These are phyloP conservation scores for Gautieria morchelliformis DNA, from an alignment of 768 basidiomycete genomes.

Conservation along the genomic window DNA sequence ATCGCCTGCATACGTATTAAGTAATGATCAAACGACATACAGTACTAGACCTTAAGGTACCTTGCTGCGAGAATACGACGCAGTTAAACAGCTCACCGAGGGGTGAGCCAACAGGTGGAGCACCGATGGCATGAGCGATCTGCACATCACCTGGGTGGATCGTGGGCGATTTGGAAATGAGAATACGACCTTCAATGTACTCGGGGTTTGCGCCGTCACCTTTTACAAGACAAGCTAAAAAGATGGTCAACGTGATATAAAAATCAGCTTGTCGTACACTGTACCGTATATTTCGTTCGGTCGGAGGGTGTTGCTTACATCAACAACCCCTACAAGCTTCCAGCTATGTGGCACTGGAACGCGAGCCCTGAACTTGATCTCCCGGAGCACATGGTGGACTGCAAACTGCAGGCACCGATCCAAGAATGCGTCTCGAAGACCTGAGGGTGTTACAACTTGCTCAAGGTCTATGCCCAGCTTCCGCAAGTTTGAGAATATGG, in stretches of 20 bases:
- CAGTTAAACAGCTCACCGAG: constrained; percentile 38
- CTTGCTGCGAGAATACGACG: constrained; percentile 40
- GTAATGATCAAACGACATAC: background rate
- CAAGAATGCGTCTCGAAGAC: constrained; percentile 38
- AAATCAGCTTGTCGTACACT: constrained; percentile 24
- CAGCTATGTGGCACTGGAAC: constrained; percentile 56
- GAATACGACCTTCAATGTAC: constrained; percentile 44
- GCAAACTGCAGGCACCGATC: constrained; percentile 42
- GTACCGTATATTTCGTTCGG: constrained; percentile 51
- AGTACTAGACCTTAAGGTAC: constrained; percentile 18
- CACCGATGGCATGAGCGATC: constrained; percentile 49
- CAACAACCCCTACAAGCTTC: constrained; percentile 67
- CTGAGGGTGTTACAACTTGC: constrained; percentile 15
- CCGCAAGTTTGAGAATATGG: constrained; percentile 38
- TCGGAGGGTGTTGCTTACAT: constrained; percentile 44
- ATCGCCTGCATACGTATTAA: constrained; percentile 30
- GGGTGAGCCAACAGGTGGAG: constrained; percentile 43
- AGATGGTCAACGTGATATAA: constrained; percentile 16
- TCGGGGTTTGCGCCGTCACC: constrained; percentile 25
- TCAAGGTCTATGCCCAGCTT: constrained; percentile 35
- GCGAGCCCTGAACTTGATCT: constrained; percentile 52
- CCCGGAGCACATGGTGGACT: constrained; percentile 51
- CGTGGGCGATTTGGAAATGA: constrained; percentile 56
- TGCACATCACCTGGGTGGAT: constrained; percentile 65
- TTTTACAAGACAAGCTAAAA: constrained; percentile 32